Evolutionary conservation across 2,329 filamentous ascomycete species (phyloP).

Genomic region (Colletotrichum sp.): DNA sequence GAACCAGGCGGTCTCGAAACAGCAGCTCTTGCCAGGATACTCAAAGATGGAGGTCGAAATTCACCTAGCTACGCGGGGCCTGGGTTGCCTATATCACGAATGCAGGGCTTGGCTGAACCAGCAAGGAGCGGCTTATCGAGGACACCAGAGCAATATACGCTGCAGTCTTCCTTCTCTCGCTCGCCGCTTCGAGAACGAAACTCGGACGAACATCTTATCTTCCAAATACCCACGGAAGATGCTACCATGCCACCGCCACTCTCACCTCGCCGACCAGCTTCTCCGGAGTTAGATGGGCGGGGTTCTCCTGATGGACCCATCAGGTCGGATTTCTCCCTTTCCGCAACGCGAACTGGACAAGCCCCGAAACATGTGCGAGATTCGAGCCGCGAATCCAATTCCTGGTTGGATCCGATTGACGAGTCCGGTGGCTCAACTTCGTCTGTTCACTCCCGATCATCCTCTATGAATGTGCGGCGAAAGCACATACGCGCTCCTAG

Average conservation of each 20-base stretch:
- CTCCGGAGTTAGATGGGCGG: constrained; percentile 27
- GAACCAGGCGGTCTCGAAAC: constrained; percentile 55
- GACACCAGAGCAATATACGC: constrained; percentile 31
- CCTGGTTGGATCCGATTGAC: constrained; percentile 93
- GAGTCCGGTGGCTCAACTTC: constrained; percentile 84
- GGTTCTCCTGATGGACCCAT: constrained; percentile 27
- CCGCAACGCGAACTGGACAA: constrained; percentile 26
- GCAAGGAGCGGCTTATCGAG: constrained; percentile 14
- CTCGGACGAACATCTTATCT: constrained; percentile 32
- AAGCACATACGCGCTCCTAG: constrained; percentile 74
- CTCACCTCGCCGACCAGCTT: constrained; percentile 65
- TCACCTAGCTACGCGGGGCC: neutral
- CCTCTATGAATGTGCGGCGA: constrained; percentile 69
- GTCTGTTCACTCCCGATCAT: constrained; percentile 81
- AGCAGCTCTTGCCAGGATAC: constrained; percentile 55
- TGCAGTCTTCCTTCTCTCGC: constrained; percentile 60
- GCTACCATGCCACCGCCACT: constrained; percentile 74
- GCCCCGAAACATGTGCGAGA: constrained; percentile 54
- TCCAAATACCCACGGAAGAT: constrained; percentile 58
- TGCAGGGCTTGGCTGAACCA: neutral
- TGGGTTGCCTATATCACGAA: constrained; percentile 21
- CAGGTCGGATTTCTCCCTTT: constrained; percentile 39
- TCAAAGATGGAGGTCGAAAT: neutral
- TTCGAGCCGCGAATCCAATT: constrained; percentile 80
- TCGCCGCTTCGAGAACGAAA: constrained; percentile 46